Conservation (phyloP, 1,139 yeast genomes). For the Magnusiomyces clavatus region DNA sequence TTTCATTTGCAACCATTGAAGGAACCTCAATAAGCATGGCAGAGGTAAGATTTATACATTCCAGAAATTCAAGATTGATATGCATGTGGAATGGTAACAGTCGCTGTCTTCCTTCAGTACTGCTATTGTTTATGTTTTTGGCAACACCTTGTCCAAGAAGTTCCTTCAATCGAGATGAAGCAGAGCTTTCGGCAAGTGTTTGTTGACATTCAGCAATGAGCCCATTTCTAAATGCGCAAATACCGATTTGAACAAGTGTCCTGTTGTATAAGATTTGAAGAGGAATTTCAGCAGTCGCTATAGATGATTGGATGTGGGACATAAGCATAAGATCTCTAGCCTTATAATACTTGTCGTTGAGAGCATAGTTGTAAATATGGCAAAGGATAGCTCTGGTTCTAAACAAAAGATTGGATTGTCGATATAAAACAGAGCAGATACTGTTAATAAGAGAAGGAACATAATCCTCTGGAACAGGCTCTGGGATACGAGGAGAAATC, state of each 20-base stretch:
- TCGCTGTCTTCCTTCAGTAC: constrained; percentile 63
- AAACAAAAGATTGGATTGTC: constrained; percentile 59
- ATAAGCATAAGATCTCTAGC: constrained; percentile 84
- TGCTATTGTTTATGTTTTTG: constrained; percentile 40
- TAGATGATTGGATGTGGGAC: constrained; percentile 76
- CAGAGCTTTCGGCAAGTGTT: constrained; percentile 79
- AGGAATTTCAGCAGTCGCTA: constrained; percentile 76
- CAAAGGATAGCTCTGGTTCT: constrained; percentile 79
- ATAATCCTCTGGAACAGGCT: constrained; percentile 24
- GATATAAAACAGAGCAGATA: constrained; percentile 57
- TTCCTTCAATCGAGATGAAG: constrained; percentile 82
- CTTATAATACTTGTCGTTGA: constrained; percentile 70
- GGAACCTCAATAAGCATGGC: constrained; percentile 91
- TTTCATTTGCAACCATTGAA: constrained; percentile 57
- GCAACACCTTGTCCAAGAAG: constrained; percentile 88
- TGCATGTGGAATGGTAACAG: constrained; percentile 97
- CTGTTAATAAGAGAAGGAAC: constrained; percentile 54
- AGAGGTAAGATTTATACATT: constrained; percentile 86
- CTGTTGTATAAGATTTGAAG: constrained; percentile 92
- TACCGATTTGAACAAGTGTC: constrained; percentile 90
- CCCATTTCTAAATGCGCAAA: constrained; percentile 91
- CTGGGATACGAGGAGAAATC: constrained; percentile 31
- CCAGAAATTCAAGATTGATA: constrained; percentile 89
- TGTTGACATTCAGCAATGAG: constrained; percentile 82
- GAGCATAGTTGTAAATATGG: constrained; percentile 85